phyloP scores from a whole-genome alignment of 1,139 yeast species.

The Kodamaea alishanica region DNA sequence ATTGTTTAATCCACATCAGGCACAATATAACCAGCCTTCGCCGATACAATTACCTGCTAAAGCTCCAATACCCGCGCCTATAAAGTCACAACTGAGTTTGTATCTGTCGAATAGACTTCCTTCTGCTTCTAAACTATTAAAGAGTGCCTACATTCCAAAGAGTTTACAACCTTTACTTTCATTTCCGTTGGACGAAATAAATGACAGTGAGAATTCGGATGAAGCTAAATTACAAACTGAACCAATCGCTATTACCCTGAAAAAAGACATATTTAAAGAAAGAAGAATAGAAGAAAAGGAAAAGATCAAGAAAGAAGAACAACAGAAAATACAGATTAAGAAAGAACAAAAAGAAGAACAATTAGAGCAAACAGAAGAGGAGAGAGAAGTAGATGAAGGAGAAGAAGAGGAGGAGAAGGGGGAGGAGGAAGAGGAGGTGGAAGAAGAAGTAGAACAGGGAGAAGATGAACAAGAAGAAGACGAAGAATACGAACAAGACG shows the following conservation, averaged over 20 bases:
- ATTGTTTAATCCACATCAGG: neutral
- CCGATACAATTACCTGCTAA: neutral
- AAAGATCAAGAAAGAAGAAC: too few relatives aligned
- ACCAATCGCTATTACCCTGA: too few relatives aligned
- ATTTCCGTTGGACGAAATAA: constrained; percentile 16
- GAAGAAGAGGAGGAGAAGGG: neutral
- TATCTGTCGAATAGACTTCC: constrained; percentile 7
- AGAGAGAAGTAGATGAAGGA: neutral
- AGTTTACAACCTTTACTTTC: constrained; percentile 26
- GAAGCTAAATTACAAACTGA: neutral
- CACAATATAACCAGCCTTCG: neutral
- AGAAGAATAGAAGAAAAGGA: too few relatives aligned
- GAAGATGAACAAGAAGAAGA: too few relatives aligned
- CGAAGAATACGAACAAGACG: too few relatives aligned
- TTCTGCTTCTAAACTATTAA: constrained; percentile 9
- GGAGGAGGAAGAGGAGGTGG: constrained; percentile 2
- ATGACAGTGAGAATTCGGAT: constrained; percentile 1
- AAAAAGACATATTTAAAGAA: too few relatives aligned
- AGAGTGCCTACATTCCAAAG: constrained; percentile 20
- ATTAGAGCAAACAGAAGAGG: too few relatives aligned
- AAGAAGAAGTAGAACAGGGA: constrained; percentile 5
- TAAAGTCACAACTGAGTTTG: too few relatives aligned
- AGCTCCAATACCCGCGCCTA: neutral
- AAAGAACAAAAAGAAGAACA: too few relatives aligned
- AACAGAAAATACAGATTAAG: too few relatives aligned